Evolutionary conservation across 2,329 filamentous ascomycete species (phyloP), one percentile per base, ranked within the genome.

Genomic region (Cladophialophora immunda): DNA sequence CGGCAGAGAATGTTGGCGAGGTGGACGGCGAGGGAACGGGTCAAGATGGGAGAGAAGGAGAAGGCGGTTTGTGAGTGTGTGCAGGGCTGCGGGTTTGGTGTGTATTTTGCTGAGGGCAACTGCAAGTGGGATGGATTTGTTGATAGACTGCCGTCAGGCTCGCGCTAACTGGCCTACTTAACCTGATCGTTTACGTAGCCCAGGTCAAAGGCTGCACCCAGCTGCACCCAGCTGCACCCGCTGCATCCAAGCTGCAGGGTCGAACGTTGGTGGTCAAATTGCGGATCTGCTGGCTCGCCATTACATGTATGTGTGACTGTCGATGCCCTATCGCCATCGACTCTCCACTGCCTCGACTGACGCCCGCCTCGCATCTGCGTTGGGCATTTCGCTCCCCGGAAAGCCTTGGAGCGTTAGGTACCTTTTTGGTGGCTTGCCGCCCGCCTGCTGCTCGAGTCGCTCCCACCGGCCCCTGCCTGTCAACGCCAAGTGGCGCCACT

Each of bases 61-160:
- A 55, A 27, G 60, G 45, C n/a, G 52, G 55, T 52, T 68, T 66
- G 58, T 59, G 61, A 66, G 45, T 25, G 38, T 50, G 45, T 38
- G 66, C 52, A 68, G 62, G 52, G 62, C 64, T 58, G 58, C 32
- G 53, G 29, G 53, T 53, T 57, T 58, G 52, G 62, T 45, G 36
- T 65, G 57, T 54, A 58, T 65, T 65, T 61, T 58, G 63, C 63
- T 34, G 53, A 55, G 54, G 47, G 52, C 62, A 54, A 59, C 58
- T 34, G 57, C 63, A 67, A 68, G 58, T 68, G 59, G 62, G 59
- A 59, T 64, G 60, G 38, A 64, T 56, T 64, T 64, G 52, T 58
- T 59, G 65, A 68, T 56, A 64, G 61, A 58, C 45, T 38, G 36
- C 63, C 25, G 59, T 52, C 56, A 56, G 41, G 59, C 32, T 50